Conservation (phyloP, 1,284 basidiomycete genomes). For the Leucoagaricus sp. region DNA sequence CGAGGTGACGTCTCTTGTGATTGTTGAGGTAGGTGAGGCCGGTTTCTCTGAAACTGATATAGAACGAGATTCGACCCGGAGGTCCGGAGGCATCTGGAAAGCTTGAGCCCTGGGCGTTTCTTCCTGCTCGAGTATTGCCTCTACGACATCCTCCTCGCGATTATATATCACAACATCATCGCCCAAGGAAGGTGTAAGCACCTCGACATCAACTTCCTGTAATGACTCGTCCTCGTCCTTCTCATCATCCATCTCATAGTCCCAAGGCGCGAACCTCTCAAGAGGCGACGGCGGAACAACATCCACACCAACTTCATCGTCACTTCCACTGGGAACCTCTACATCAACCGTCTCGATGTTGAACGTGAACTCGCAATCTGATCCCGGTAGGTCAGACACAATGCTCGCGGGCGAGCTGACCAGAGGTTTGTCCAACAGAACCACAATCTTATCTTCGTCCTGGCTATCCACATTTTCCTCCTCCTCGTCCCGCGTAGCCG, state of each 20-base stretch:
- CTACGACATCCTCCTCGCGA: background rate
- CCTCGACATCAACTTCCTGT: background rate
- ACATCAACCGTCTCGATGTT: background rate
- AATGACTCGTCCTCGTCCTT: background rate
- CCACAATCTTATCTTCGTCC: too few relatives aligned
- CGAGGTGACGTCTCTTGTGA: background rate
- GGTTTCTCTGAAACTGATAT: background rate
- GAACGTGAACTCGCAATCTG: conserved; percentile 4
- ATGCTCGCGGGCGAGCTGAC: conserved; percentile 10
- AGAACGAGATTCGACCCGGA: background rate
- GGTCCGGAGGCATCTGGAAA: too few relatives aligned
- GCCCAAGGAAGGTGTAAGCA: background rate
- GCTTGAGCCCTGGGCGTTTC: background rate
- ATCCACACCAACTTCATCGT: background rate
- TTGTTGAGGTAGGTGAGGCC: too few relatives aligned
- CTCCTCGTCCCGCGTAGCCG: background rate
- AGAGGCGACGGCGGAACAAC: background rate
- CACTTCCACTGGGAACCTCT: background rate
- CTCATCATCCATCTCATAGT: conserved; percentile 3
- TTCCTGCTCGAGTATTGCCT: background rate
- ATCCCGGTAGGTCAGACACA: background rate
- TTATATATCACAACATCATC: background rate
- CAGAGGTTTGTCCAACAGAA: background rate
- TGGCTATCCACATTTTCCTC: too few relatives aligned
- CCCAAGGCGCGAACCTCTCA: background rate